A percentile compares a stretch with the other conserved stretches of the same genome.
Evolutionary conservation across 768 basidiomycete genomes (phyloP).

Genomic region (Tephrocybe sp.): DNA sequence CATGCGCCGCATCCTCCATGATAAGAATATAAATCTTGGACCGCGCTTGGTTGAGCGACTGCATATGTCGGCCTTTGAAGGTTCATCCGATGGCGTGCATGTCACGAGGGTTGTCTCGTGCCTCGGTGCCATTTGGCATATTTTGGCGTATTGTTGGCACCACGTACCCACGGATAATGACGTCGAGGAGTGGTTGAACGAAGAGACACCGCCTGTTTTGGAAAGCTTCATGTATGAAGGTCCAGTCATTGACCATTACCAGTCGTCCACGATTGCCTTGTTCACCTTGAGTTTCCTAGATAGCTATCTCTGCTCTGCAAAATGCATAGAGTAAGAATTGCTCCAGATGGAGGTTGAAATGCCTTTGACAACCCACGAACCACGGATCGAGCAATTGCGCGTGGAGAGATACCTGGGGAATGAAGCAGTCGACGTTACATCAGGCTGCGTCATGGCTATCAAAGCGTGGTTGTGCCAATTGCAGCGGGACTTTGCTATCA

Average conservation of each 20-base stretch:
- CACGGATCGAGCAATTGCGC: slow-evolving; percentile 5
- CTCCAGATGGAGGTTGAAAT: not conserved
- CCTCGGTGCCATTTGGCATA: slow-evolving; percentile 12
- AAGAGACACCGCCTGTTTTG: slow-evolving; percentile 12
- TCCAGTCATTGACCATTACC: slow-evolving; percentile 7
- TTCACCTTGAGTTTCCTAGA: slow-evolving; percentile 7
- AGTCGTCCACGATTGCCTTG: slow-evolving; percentile 6
- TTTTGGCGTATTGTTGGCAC: slow-evolving; percentile 8
- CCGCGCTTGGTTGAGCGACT: slow-evolving; percentile 8
- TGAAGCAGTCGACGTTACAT: slow-evolving; percentile 1
- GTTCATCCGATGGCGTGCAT: not conserved
- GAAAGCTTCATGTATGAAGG: slow-evolving; percentile 11
- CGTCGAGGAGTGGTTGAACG: slow-evolving; percentile 12
- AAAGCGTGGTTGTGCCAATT: slow-evolving; percentile 6
- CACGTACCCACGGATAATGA: not conserved
- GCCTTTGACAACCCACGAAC: slow-evolving; percentile 8
- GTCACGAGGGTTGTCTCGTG: slow-evolving; percentile 6
- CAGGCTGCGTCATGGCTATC: slow-evolving; percentile 11
- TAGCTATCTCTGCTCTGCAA: slow-evolving; percentile 2
- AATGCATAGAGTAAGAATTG: slow-evolving; percentile 7
- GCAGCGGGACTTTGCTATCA: not conserved
- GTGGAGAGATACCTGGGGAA: slow-evolving; percentile 2
- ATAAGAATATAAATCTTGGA: slow-evolving; percentile 8
- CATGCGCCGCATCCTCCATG: not conserved
- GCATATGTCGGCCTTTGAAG: slow-evolving; percentile 2